Evolutionary conservation across 1,284 basidiomycete genomes (phyloP), one percentile per base, ranked within the genome.

Genomic region (Leccinum fuscescens): DNA sequence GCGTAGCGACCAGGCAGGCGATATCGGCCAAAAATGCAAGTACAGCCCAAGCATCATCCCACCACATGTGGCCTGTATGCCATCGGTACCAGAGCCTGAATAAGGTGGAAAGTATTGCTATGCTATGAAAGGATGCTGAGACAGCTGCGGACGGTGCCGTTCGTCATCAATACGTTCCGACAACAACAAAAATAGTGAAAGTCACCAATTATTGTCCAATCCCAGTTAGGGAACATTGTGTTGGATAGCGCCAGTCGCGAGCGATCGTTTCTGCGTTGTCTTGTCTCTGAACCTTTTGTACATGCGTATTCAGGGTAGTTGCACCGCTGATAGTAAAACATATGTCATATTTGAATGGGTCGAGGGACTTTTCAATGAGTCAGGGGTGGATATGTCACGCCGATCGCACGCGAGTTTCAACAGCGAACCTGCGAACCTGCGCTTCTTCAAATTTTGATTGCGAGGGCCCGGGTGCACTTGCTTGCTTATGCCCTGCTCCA

Each of bases 71-170:
- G 3, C 37, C 33, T 8, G 55, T 64, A 52, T 63, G 42, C 63
- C 66, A 71, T 29, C 61, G 59, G 44, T 69, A 73, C 57, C 61
- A 65, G 35, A 72, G 62, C 37, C 70, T 62, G 52, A 72, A 71
- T 17, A 68, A 14, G 4, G 72, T 71, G 1, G 57, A 65, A 12
- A 65, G 29, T 48, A 73, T 65, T 1, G 71, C 69, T 2, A 65
- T 44, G 7, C 62, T 22, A 31, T 72, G 72, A 46, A 72, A 69
- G 17, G 61, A 63, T 17, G 17, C 50, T 1, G 67, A 52, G 17
- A 63, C 33, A 12, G 49, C 72, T 72, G 50, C 1, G 12, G 15
- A 55, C 4, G 3, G 4, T 11, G 17, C 4, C 2, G 22, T 55
- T 56, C 20, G 4, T 50, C 35, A 50, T 48, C 46, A 37, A 59